A percentile compares a stretch with the other conserved stretches of the same genome.
These are phyloP conservation scores for Candida loeiensis DNA, from an alignment of 805 yeast genomes.

Conservation along the genomic window DNA sequence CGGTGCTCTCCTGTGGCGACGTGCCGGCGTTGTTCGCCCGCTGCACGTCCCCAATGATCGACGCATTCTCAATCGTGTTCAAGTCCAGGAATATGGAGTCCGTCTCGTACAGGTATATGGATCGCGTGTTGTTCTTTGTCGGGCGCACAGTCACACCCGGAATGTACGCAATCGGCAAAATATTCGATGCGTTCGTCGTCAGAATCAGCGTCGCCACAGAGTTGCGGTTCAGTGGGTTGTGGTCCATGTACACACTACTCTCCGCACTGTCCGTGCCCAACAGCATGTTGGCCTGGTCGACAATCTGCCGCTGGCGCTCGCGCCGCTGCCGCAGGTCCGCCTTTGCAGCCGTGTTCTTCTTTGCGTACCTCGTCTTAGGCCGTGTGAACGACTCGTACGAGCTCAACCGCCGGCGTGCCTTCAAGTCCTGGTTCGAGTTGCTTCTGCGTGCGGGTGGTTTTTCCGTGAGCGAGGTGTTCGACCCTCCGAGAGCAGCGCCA, in stretches of 20 bases:
- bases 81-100: conserved; percentile 42
- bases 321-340: conserved; percentile 9
- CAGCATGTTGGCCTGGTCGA: conserved; percentile 13
- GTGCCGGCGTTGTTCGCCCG: conserved; percentile 18
- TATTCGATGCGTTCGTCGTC: conserved; percentile 77
- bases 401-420: conserved; percentile 23
- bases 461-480: conserved; percentile 3
- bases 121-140: conserved; percentile 40
- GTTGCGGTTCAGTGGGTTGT: conserved; percentile 21
- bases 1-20: background rate
- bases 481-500: conserved; percentile 3
- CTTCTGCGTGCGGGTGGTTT: conserved; percentile 7
- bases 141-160: conserved; percentile 83
- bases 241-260: conserved; percentile 17
- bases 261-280: conserved; percentile 8
- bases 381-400: conserved; percentile 44
- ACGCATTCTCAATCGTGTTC: conserved; percentile 45
- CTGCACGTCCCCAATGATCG: conserved; percentile 40
- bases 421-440: conserved; percentile 5
- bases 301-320: conserved; percentile 16
- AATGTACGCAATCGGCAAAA: conserved; percentile 87
- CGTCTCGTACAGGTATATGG: conserved; percentile 43
- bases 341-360: conserved; percentile 4
- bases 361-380: conserved; percentile 26
- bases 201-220: conserved; percentile 59